A percentile compares a stretch with the other conserved stretches of the same genome.
Conservation (phyloP, 2,329 filamentous ascomycete species). For the Nigrospora oryzae region DNA sequence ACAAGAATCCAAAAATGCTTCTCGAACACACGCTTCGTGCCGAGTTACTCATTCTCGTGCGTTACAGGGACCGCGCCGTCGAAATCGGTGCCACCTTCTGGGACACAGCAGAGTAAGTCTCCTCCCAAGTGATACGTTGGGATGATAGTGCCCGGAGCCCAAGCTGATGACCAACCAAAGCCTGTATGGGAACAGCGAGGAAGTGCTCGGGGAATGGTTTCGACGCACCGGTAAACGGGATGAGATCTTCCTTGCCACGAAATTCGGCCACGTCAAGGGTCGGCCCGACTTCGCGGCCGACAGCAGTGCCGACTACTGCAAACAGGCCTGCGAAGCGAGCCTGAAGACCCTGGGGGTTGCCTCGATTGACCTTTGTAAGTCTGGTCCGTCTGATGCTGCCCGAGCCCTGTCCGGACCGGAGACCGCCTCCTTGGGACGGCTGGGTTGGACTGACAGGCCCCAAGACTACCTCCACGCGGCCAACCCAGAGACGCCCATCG, state of each 20-base stretch:
- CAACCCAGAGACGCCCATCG: constrained; percentile 34
- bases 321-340: constrained; percentile 19
- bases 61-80: constrained; percentile 9
- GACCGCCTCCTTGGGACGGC: no score
- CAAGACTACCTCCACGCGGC: constrained; percentile 40
- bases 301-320: constrained; percentile 19
- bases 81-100: constrained; percentile 35
- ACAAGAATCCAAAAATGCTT: no score
- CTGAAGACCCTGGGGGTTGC: constrained; percentile 38
- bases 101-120: constrained; percentile 25
- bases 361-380: constrained; percentile 41
- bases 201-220: constrained; percentile 34
- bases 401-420: no score
- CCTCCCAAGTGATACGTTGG: no score
- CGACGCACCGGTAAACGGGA: constrained; percentile 25
- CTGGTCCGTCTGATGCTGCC: no score
- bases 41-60: no score
- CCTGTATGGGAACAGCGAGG: constrained; percentile 32
- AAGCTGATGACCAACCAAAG: constrained; percentile 3
- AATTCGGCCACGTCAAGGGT: constrained; percentile 14
- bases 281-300: constrained; percentile 7
- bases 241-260: constrained; percentile 33
- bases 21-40: no score
- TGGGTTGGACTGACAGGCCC: no score
- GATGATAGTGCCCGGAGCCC: no score